Conservation (phyloP, 176 grass and related monocot species). For the Phoenix roebelenii region DNA sequence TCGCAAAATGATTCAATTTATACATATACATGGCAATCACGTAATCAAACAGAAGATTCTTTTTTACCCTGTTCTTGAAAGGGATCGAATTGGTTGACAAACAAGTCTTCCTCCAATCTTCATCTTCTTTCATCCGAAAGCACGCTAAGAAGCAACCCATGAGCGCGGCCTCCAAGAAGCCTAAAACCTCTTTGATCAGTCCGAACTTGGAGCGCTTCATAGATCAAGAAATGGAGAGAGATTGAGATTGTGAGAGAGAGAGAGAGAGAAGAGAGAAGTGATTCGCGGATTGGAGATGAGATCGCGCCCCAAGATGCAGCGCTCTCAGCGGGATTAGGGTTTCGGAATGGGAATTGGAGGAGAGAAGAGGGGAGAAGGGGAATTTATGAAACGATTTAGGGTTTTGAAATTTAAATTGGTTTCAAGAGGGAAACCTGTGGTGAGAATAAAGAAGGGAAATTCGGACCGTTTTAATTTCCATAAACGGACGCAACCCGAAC, state of each 20-base stretch:
- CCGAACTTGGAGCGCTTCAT: constrained; percentile 14
- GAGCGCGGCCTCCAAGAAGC: constrained; percentile 12
- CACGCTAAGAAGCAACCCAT: constrained; percentile 19
- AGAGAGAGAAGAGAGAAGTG: neutral
- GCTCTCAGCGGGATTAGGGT: too few relatives aligned
- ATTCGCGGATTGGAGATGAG: too few relatives aligned
- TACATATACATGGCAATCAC: neutral
- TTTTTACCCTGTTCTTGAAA: neutral
- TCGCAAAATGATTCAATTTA: neutral
- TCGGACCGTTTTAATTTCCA: too few relatives aligned
- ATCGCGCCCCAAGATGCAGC: too few relatives aligned
- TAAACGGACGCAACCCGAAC: too few relatives aligned
- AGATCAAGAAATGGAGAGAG: neutral
- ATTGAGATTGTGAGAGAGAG: neutral
- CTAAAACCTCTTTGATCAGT: constrained; percentile 1
- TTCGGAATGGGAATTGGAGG: neutral
- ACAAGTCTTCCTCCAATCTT: neutral
- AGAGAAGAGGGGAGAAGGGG: neutral
- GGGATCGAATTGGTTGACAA: neutral
- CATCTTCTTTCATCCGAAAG: constrained; percentile 11
- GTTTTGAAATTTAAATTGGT: constrained; percentile 16
- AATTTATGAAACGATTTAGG: too few relatives aligned
- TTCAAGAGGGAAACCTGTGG: neutral
- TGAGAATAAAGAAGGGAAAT: too few relatives aligned
- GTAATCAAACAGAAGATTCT: neutral